These are phyloP conservation scores for Aspergillus nidulans DNA, from an alignment of 495 filamentous ascomycete species.

Conservation along the genomic window DNA sequence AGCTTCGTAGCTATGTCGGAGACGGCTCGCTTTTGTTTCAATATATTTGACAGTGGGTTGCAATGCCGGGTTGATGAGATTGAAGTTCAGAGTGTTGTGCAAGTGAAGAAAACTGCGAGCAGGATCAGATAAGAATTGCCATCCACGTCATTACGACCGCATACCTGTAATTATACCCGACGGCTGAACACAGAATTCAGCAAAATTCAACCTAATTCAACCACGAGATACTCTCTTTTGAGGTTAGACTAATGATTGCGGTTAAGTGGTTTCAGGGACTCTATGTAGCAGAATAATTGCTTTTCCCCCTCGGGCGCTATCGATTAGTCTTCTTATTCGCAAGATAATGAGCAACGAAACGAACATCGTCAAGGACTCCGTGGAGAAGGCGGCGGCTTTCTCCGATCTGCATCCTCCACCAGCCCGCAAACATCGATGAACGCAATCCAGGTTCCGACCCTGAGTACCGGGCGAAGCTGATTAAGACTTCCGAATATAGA, in stretches of 20 bases:
- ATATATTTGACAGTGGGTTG: not conserved
- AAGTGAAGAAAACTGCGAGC: not conserved
- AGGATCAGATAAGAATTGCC: constrained; percentile 12
- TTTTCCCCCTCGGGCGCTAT: not conserved
- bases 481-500: not conserved
- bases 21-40: not conserved
- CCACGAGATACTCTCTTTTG: too few species aligned
- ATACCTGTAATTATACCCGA: constrained; percentile 18
- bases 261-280: too few species aligned
- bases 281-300: not conserved
- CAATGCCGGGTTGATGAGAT: too few species aligned
- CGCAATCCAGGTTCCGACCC: not conserved
- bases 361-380: not conserved
- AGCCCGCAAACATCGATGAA: not conserved
- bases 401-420: constrained; percentile 14
- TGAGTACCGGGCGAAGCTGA: not conserved
- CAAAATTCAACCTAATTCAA: too few species aligned
- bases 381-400: constrained; percentile 11
- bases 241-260: too few species aligned
- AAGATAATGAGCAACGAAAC: not conserved
- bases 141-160: constrained; percentile 13
- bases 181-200: constrained; percentile 4
- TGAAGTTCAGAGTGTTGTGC: too few species aligned
- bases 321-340: not conserved
- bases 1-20: not conserved